Evolutionary conservation across 2,329 filamentous ascomycete genomes (phyloP).

Genomic region (Phialocephala sp.): DNA sequence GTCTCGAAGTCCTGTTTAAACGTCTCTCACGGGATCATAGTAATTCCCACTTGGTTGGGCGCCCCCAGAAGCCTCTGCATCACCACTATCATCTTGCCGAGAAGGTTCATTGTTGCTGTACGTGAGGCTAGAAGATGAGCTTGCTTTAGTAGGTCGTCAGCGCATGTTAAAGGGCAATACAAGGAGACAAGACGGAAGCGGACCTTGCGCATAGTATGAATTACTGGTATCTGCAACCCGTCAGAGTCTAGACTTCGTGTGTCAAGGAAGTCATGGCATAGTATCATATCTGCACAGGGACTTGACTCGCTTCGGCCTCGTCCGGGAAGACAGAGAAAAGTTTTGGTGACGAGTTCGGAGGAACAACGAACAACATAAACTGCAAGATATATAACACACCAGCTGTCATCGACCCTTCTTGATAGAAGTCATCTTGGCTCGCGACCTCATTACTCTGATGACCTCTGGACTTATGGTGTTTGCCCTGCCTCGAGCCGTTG

Average conservation of each 20-base stretch:
- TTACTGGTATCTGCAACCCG: background rate
- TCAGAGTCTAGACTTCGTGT: background rate
- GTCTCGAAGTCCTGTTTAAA: background rate
- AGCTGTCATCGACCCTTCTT: conserved; percentile 6
- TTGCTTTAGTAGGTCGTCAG: conserved; percentile 1
- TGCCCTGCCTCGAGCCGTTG: background rate
- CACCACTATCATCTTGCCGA: background rate
- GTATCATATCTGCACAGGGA: background rate
- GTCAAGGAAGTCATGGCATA: background rate
- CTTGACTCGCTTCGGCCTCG: background rate
- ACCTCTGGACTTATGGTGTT: background rate
- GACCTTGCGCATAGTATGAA: background rate
- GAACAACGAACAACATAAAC: background rate
- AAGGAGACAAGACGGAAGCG: background rate
- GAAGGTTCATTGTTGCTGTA: background rate
- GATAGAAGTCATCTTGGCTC: background rate
- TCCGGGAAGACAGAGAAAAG: background rate
- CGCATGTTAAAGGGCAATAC: background rate
- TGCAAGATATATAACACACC: conserved; percentile 7
- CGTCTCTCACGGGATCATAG: conserved; percentile 32
- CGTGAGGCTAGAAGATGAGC: background rate
- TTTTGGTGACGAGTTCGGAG: background rate
- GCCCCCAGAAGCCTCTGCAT: background rate
- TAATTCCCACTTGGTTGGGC: conserved; percentile 9
- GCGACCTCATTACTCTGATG: background rate